Conservation (phyloP, 768 basidiomycete species). For the Pleurotus salmoneostramineus region DNA sequence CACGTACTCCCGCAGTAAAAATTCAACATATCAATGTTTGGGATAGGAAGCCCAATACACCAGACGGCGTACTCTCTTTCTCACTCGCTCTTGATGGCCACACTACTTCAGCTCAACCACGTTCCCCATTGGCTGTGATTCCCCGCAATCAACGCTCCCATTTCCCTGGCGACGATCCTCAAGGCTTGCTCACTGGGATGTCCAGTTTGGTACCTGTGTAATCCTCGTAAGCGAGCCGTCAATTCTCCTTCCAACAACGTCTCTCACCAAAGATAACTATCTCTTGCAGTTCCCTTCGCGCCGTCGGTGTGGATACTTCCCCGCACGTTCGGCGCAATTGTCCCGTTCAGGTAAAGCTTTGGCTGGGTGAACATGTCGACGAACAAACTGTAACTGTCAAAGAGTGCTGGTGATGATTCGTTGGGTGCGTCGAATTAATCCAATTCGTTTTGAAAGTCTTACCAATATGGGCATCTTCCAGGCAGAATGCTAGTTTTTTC, state of each 20-base stretch:
- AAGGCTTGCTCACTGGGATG: constrained; percentile 60
- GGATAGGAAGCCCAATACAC: no score
- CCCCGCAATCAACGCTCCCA: constrained; percentile 43
- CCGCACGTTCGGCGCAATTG: constrained; percentile 41
- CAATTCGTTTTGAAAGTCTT: constrained; percentile 1
- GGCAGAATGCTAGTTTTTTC: constrained; percentile 25
- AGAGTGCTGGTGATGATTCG: constrained; percentile 23
- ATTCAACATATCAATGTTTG: no score
- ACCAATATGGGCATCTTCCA: constrained; percentile 43
- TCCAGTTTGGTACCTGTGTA: constrained; percentile 47
- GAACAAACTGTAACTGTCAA: constrained; percentile 40
- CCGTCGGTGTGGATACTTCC: constrained; percentile 31
- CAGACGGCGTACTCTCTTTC: no score
- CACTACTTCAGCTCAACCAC: constrained; percentile 37
- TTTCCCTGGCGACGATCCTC: constrained; percentile 48
- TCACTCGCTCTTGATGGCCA: no score
- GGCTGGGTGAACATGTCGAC: constrained; percentile 35
- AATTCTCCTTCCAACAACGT: constrained; percentile 19
- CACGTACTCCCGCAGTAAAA: no score
- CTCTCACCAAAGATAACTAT: constrained; percentile 59
- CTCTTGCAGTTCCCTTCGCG: constrained; percentile 38
- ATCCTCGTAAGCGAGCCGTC: no score
- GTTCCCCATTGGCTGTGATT: constrained; percentile 41
- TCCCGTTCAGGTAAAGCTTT: constrained; percentile 42
- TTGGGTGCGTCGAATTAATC: neutral